Conservation (phyloP, 306 rosid species). For the Prunus davidiana region DNA sequence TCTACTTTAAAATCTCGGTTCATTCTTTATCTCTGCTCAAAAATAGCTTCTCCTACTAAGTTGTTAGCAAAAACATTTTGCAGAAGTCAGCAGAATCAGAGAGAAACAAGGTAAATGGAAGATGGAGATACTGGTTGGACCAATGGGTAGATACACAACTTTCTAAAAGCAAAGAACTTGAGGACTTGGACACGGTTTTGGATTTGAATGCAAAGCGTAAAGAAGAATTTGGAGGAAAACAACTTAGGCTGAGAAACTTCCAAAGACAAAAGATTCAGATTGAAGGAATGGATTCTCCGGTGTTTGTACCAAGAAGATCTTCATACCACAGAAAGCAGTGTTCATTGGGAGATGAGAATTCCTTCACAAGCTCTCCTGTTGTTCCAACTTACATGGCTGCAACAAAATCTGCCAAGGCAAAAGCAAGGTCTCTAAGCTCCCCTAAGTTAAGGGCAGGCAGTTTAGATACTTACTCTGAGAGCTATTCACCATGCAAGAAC, state of each 20-base stretch:
- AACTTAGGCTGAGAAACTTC: conserved; percentile 37
- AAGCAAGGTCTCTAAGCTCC: conserved; percentile 66
- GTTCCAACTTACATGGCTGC: conserved; percentile 96
- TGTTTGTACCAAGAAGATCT: conserved; percentile 35
- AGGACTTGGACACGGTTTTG: conserved; percentile 68
- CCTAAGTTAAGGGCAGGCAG: conserved; percentile 60
- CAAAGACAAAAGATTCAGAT: conserved; percentile 21
- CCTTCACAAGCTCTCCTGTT: conserved; percentile 58
- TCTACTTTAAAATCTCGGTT: not conserved
- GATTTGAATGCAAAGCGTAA: conserved; percentile 37
- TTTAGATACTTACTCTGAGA: conserved; percentile 50
- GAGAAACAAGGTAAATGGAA: conserved; percentile 63
- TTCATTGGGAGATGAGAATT: conserved; percentile 58
- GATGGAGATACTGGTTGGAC: conserved; percentile 97
- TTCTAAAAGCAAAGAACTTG: conserved; percentile 80
- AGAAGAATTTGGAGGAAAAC: conserved; percentile 42
- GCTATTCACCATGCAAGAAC: conserved; percentile 79
- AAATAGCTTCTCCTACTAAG: conserved; percentile 16
- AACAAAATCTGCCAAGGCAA: conserved; percentile 85
- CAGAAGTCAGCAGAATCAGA: conserved; percentile 92
- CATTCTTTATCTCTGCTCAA: not conserved
- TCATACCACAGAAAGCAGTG: conserved; percentile 48
- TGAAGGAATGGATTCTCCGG: conserved; percentile 55
- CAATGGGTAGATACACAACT: conserved; percentile 98
- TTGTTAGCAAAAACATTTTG: not conserved